Evolutionary conservation across 768 basidiomycete genomes (phyloP).

Genomic region (Trametes cingulata): DNA sequence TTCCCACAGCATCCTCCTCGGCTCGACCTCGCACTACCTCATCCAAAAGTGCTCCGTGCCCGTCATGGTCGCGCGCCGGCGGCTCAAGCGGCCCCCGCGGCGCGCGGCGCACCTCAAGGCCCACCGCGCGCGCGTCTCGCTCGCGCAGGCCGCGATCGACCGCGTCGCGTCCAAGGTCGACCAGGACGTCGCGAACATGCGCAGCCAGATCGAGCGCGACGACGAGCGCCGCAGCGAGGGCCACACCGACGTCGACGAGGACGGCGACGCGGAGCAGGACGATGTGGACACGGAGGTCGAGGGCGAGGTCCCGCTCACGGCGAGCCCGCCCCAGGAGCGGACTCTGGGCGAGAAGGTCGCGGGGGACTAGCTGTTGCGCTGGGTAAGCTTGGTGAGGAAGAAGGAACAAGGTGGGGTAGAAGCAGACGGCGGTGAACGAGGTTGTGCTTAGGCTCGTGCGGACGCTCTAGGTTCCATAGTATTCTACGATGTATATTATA

Average conservation of each 20-base stretch:
- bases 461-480: neutral
- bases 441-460: neutral
- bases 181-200: conserved; percentile 79
- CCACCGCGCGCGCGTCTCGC: conserved; percentile 78
- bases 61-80: conserved; percentile 93
- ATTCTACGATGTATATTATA: conserved; percentile 9
- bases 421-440: neutral
- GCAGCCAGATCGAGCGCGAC: conserved; percentile 71
- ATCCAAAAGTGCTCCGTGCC: conserved; percentile 95
- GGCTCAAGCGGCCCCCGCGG: conserved; percentile 84
- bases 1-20: conserved; percentile 74
- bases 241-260: conserved; percentile 26
- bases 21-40: conserved; percentile 93
- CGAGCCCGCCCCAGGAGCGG: neutral
- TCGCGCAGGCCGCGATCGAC: conserved; percentile 87
- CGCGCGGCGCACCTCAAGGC: conserved; percentile 80
- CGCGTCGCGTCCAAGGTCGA: conserved; percentile 85
- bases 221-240: conserved; percentile 43
- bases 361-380: neutral
- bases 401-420: neutral
- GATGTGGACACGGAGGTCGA: neutral
- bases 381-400: neutral
- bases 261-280: conserved; percentile 26
- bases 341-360: conserved; percentile 2
- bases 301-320: neutral